Base-by-base conservation (phyloP, 202 grass and related monocot genomes). In the Thinopyrum obtusiflorum region DNA sequence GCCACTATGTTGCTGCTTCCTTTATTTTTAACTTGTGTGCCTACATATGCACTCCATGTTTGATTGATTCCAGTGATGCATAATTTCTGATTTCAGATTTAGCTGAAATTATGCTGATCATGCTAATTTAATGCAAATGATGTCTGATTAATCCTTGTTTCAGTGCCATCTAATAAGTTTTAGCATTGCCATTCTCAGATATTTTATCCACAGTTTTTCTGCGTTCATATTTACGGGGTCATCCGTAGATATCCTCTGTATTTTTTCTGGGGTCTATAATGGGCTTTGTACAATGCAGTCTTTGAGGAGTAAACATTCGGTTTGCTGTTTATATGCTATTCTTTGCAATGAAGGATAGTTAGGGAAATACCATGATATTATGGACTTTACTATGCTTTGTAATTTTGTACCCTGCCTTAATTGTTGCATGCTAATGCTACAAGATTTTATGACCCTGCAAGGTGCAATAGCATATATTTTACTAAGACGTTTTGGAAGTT, bases 151-250 rank as follows among this genome's bases (percentile, higher is more conserved):
- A 24, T 57, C 4, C 7, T 72, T 73, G 9, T 60, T 70, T 79
- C 4, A 53, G 21, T 39, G 46, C 7, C 80, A 9, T 72, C 71
- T 72, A 71, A 64, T 25, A 29, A 72, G n/a, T 47, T 64, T 12
- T 69, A 23, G 4, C 28, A 15, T 49, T 77, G 42, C 21, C 28
- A 21, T 63, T 87, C 23, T 36, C 17, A 72, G 25, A 21, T 18
- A 53, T 88, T 61, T 53, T 17, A 71, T 88, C 60, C 39, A 79
- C 13, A 83, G 5, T 4, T 70, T 74, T 53, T 84, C 13, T 31
- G 53, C 5, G 27, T 42, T 3, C 73, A 36, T 82, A 33, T 65
- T 84, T 76, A 53, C 53, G 53, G 35, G 31, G 11, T 65, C 28
- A 77, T 83, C 35, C 31, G 13, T 84, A 32, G 9, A n/a, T 70